Evolutionary conservation across 2,329 filamentous ascomycete species (phyloP).

Genomic region (Aspergillus arachidicola): DNA sequence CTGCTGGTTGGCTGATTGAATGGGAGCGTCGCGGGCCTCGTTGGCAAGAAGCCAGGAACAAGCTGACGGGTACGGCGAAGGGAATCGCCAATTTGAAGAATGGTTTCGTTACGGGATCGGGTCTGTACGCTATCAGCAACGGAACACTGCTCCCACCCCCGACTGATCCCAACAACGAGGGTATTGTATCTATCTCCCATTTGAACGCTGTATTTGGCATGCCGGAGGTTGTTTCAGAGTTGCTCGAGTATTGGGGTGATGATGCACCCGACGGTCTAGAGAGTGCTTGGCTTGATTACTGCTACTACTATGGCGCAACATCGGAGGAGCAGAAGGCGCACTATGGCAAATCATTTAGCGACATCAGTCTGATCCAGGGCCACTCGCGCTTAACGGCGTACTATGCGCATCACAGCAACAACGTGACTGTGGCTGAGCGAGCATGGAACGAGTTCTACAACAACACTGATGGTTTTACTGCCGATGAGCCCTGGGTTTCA

Average conservation of each 20-base stretch:
- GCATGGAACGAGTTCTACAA: constrained; percentile 58
- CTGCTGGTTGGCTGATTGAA: constrained; percentile 61
- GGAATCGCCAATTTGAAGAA: constrained; percentile 60
- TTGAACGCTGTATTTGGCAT: constrained; percentile 62
- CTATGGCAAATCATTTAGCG: constrained; percentile 56
- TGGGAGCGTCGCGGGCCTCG: constrained; percentile 60
- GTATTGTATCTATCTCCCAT: constrained; percentile 57
- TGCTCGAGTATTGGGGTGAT: constrained; percentile 53
- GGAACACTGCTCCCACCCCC: constrained; percentile 57
- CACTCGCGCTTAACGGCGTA: constrained; percentile 63
- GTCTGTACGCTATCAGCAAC: constrained; percentile 54
- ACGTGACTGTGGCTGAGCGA: constrained; percentile 51
- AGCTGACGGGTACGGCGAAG: constrained; percentile 52
- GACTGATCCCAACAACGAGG: constrained; percentile 55
- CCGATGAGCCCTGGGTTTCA: constrained; percentile 14
- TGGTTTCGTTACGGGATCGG: constrained; percentile 61
- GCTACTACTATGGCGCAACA: constrained; percentile 58
- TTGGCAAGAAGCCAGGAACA: constrained; percentile 56
- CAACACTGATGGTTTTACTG: constrained; percentile 21
- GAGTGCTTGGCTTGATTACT: constrained; percentile 62
- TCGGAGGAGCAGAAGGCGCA: constrained; percentile 54
- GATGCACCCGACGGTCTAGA: constrained; percentile 54
- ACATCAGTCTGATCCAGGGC: constrained; percentile 54
- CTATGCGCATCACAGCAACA: constrained; percentile 48
- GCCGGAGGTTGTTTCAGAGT: constrained; percentile 59